phyloP scores from a whole-genome alignment of 73 alveolate genomes.

The Tetrahymena thermophila region DNA sequence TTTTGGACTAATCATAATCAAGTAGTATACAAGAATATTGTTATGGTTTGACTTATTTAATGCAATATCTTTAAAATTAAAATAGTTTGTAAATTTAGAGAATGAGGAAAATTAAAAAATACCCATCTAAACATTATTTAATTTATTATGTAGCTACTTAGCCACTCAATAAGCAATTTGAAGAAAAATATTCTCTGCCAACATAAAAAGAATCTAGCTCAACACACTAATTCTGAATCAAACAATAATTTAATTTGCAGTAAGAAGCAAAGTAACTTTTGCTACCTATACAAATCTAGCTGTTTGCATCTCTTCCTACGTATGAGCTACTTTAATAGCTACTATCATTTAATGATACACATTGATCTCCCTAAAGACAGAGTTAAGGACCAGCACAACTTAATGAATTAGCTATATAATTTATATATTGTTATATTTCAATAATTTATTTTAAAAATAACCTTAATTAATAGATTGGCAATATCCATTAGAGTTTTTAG shows the following conservation, averaged over 20 bases:
- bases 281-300: neutral
- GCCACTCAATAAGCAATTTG: neutral
- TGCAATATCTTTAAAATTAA: neutral
- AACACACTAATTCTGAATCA: neutral
- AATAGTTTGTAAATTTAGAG: neutral
- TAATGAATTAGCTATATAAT: neutral
- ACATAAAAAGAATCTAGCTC: neutral
- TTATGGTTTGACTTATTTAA: neutral
- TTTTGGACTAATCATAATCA: neutral
- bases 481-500: neutral
- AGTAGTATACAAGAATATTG: neutral
- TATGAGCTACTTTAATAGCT: neutral
- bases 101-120: neutral
- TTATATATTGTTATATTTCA: neutral
- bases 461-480: neutral
- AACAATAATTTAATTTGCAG: neutral
- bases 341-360: neutral
- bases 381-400: neutral
- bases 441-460: neutral
- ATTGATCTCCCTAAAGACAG: neutral
- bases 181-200: neutral
- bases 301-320: neutral
- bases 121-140: neutral
- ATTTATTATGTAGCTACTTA: neutral
- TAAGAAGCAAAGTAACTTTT: neutral